Evolutionary conservation across 31 red algal genomes (phyloP), one percentile per base, ranked within the genome.

Genomic region (Endocladia muricata): DNA sequence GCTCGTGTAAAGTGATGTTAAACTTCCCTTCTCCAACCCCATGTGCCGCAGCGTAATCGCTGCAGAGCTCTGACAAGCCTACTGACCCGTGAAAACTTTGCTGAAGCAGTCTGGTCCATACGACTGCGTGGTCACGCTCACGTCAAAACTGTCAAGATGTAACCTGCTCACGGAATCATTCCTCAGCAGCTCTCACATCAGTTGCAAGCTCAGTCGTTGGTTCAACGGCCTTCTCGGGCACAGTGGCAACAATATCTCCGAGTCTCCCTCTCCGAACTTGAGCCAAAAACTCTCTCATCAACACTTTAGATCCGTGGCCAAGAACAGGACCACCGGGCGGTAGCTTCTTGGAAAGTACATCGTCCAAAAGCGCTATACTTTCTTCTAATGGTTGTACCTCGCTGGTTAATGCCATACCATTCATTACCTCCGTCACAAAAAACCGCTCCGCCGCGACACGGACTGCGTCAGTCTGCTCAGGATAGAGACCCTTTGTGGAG

Each of bases 311-410:
- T 41, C 79, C 79, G 29, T 66, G 73, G 56, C 79, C 73, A 3
- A 83, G 39, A 4, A 55, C 34, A 1, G 55, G 41, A 26, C 70
- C 32, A 23, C 44, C 66, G 3, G 49, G 49, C 21, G 52, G 52
- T 23, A 37, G 49, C 3, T 22, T 49, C 40, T 31, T 19, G 11
- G 72, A 66, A 66, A 83, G 61, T 41, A 83, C 73, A 19, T 41
- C 56, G 42, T 83, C 79, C n/a, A 83, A 23, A 3, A 83, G 68
- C 19, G 55, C 79, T 25, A 73, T 68, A 30, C 67, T 83, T 17
- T 55, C 73, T 49, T 83, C 79, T 8, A 83, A 49, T 28, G 67
- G 66, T 73, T 83, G 79, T 68, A 83, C 73, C 7, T 55, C 68
- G 37, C 79, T 83, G n/a, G 68, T 70, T 40, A 83, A 42, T 4